Evolutionary conservation across 108 stramenopile species (phyloP).

Genomic region (Skeletonema menzelii): DNA sequence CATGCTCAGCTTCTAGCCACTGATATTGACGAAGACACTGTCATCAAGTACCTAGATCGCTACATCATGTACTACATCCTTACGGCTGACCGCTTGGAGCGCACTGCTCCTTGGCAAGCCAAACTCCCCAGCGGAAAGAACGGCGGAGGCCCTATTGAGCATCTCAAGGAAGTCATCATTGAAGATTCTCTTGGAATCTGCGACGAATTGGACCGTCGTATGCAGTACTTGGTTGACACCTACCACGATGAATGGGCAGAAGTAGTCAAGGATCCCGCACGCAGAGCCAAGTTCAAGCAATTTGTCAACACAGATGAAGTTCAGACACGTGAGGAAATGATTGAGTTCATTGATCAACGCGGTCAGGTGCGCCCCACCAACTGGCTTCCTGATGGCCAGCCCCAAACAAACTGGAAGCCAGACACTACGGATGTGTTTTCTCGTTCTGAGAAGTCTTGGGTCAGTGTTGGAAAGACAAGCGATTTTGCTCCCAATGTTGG

Average conservation of each 20-base stretch:
- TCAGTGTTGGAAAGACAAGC: constrained; percentile 62
- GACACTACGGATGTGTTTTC: constrained; percentile 73
- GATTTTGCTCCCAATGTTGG: constrained; percentile 87
- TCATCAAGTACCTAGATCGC: constrained; percentile 88
- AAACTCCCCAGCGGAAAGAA: constrained; percentile 82
- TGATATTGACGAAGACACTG: constrained; percentile 90
- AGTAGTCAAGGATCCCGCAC: constrained; percentile 82
- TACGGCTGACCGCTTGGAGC: constrained; percentile 88
- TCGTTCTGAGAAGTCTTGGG: constrained; percentile 86
- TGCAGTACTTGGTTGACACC: constrained; percentile 89
- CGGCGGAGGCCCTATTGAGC: constrained; percentile 88
- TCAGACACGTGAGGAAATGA: constrained; percentile 77
- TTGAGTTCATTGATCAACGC: constrained; percentile 87
- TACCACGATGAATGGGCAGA: constrained; percentile 96
- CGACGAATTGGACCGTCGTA: constrained; percentile 84
- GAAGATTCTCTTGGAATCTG: constrained; percentile 92
- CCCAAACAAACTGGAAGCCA: constrained; percentile 79
- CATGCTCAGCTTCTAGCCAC: constrained; percentile 90
- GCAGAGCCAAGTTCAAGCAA: constrained; percentile 80
- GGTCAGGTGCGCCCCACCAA: constrained; percentile 88
- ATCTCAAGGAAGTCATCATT: constrained; percentile 90
- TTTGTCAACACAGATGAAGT: constrained; percentile 90
- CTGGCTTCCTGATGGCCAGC: constrained; percentile 86
- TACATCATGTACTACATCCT: constrained; percentile 95
- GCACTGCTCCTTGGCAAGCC: constrained; percentile 88